Conservation (phyloP, 1,139 yeast genomes). For the Taphrina sp. region DNA sequence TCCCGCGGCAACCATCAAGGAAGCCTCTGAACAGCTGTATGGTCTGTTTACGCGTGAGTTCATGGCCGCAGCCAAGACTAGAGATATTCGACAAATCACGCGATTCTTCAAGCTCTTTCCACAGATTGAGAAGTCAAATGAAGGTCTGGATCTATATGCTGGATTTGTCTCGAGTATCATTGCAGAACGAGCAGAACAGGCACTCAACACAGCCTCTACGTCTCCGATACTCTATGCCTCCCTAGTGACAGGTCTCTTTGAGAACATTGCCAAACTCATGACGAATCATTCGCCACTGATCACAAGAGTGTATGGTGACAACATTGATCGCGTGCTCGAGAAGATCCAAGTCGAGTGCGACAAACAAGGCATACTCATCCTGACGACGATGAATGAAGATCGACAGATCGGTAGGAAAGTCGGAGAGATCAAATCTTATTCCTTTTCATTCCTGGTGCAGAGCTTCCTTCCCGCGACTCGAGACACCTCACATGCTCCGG, state of each 20-base stretch:
- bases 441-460: slow-evolving; percentile 48
- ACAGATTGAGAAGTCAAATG: slow-evolving; percentile 65
- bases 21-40: slow-evolving; percentile 61
- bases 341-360: slow-evolving; percentile 85
- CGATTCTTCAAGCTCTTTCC: slow-evolving; percentile 85
- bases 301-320: slow-evolving; percentile 61
- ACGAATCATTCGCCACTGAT: slow-evolving; percentile 84
- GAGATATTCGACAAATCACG: slow-evolving; percentile 69
- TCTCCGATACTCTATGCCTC: slow-evolving; percentile 31
- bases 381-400: slow-evolving; percentile 81
- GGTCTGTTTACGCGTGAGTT: slow-evolving; percentile 62
- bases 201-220: slow-evolving; percentile 27
- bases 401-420: slow-evolving; percentile 54
- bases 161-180: slow-evolving; percentile 81
- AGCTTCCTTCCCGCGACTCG: slow-evolving; percentile 37
- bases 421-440: slow-evolving; percentile 51
- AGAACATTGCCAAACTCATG: slow-evolving; percentile 77
- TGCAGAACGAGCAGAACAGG: slow-evolving; percentile 56
- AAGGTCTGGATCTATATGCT: slow-evolving; percentile 79
- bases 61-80: slow-evolving; percentile 62
- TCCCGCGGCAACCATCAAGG: slow-evolving; percentile 58
- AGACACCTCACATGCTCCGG: slow-evolving; percentile 37
- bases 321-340: slow-evolving; percentile 65
- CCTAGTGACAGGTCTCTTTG: slow-evolving; percentile 66
- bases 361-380: slow-evolving; percentile 79